Evolutionary conservation across 2,329 filamentous ascomycete species (phyloP).

Genomic region (Cadophora gregata): DNA sequence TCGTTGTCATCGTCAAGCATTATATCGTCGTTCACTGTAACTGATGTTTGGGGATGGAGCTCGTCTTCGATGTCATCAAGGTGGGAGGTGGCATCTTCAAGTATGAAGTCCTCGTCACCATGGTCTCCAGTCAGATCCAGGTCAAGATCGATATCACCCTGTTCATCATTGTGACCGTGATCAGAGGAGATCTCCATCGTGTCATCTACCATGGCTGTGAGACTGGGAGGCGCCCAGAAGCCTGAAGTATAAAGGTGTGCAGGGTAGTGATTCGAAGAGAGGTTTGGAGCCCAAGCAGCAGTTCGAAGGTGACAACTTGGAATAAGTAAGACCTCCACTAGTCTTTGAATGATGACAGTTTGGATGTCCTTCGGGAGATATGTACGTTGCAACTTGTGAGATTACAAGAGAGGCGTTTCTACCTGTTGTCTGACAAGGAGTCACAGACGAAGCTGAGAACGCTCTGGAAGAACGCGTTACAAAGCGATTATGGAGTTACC

Average conservation of each 20-base stretch:
- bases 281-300: not conserved
- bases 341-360: not conserved
- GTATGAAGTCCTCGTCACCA: constrained; percentile 60
- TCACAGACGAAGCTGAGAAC: not conserved
- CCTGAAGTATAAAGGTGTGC: not conserved
- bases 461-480: not conserved
- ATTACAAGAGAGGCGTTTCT: not conserved
- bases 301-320: not conserved
- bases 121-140: constrained; percentile 53
- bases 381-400: not conserved
- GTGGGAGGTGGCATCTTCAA: constrained; percentile 55
- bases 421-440: not conserved
- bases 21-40: constrained; percentile 53
- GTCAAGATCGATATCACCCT: constrained; percentile 64
- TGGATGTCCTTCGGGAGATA: not conserved
- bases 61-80: constrained; percentile 48
- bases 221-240: not conserved
- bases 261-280: not conserved
- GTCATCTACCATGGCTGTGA: constrained; percentile 47
- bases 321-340: not conserved
- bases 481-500: not conserved
- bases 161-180: constrained; percentile 46
- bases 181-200: constrained; percentile 62
- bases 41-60: constrained; percentile 43
- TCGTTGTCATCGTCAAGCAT: constrained; percentile 51